Evolutionary conservation across 495 filamentous ascomycete species (phyloP).

Genomic region (Penicillium cataractarum): DNA sequence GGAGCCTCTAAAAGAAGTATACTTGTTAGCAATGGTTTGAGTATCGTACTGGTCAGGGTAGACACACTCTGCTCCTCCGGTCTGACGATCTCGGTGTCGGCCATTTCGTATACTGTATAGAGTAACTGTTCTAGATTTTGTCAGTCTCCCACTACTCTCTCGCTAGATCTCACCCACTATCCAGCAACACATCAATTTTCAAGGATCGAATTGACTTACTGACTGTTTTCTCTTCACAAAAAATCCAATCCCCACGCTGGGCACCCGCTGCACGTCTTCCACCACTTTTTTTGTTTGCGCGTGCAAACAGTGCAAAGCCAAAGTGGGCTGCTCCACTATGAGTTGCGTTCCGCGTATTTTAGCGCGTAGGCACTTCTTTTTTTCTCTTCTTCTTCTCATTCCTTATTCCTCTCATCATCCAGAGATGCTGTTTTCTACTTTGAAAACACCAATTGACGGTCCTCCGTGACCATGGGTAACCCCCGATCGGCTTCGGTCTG

Average conservation of each 20-base stretch:
- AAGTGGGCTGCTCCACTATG: slow-evolving; percentile 17
- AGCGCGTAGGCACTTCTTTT: slow-evolving; percentile 6
- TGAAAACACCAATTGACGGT: not conserved
- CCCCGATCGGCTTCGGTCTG: not conserved
- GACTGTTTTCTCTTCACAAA: slow-evolving; percentile 3
- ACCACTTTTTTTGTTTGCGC: slow-evolving; percentile 30
- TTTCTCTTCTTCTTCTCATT: slow-evolving; percentile 13
- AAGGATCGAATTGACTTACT: slow-evolving; percentile 3
- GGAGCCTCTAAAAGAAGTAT: slow-evolving; percentile 32
- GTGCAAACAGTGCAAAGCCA: slow-evolving; percentile 40
- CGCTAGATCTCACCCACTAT: too few relatives aligned
- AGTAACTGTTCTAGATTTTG: not conserved
- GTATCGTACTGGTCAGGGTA: slow-evolving; percentile 4
- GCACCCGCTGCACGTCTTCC: not conserved
- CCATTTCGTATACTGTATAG: slow-evolving; percentile 29
- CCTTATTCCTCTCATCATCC: not conserved
- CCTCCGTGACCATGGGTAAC: slow-evolving; percentile 8
- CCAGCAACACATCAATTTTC: not conserved
- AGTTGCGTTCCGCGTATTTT: slow-evolving; percentile 22
- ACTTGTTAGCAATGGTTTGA: not conserved
- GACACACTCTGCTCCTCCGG: slow-evolving; percentile 46
- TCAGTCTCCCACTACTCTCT: slow-evolving; percentile 5
- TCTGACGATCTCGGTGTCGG: slow-evolving; percentile 37
- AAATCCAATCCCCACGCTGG: slow-evolving; percentile 24
- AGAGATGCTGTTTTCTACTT: not conserved